Percentiles rank a stretch among this genome's conserved stretches.
These are phyloP conservation scores for Anisodus tanguticus DNA, from an alignment of 257 asterid species.

Conservation along the genomic window DNA sequence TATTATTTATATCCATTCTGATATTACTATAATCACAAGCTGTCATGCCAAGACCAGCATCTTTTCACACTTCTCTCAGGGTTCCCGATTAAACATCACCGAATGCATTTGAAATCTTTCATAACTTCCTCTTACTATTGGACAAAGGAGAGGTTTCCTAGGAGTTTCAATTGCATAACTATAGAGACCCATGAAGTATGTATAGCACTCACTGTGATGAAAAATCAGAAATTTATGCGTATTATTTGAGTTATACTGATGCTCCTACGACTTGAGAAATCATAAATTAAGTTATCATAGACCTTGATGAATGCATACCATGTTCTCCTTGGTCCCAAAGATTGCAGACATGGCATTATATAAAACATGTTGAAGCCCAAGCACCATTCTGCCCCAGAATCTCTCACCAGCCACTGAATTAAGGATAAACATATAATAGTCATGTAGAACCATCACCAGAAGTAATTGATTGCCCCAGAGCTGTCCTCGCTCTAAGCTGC, in stretches of 20 bases:
- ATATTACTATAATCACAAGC: not conserved
- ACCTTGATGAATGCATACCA: slow-evolving; percentile 39
- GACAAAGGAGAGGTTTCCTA: not conserved
- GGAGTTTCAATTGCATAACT: not conserved
- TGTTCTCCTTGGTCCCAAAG: slow-evolving; percentile 36
- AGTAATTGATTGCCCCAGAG: slow-evolving; percentile 61
- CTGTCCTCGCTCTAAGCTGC: slow-evolving; percentile 78
- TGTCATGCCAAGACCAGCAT: not conserved
- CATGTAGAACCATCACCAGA: slow-evolving; percentile 61
- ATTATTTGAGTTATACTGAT: not conserved
- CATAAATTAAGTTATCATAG: slow-evolving; percentile 22
- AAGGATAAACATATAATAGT: slow-evolving; percentile 35
- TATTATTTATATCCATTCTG: not conserved
- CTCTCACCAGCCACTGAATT: slow-evolving; percentile 31
- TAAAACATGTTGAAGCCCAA: slow-evolving; percentile 37
- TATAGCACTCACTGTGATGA: slow-evolving; percentile 9
- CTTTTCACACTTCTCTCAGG: not conserved
- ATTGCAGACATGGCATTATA: slow-evolving; percentile 32
- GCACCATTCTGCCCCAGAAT: slow-evolving; percentile 37
- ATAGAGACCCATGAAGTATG: not conserved
- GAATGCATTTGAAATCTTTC: not conserved
- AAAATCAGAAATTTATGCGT: slow-evolving; percentile 22
- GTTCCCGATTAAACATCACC: not conserved
- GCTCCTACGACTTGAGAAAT: slow-evolving; percentile 29
- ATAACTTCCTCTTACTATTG: not conserved